These are phyloP conservation scores for Xylaria nigripes DNA, from an alignment of 495 filamentous ascomycete genomes.

Conservation along the genomic window DNA sequence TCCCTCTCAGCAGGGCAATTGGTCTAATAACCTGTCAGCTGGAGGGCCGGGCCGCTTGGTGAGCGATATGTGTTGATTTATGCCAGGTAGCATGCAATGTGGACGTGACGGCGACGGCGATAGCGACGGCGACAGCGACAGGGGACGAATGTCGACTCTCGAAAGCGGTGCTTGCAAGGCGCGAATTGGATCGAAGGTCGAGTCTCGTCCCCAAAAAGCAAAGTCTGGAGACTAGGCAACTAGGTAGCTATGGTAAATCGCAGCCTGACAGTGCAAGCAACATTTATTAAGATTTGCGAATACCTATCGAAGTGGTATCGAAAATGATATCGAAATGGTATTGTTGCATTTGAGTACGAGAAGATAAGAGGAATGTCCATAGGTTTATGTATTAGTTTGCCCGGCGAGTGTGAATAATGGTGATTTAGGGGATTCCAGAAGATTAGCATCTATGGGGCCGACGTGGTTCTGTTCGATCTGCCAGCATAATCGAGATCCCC, in stretches of 20 bases:
- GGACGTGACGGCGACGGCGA: constrained; percentile 4
- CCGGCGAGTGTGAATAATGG: constrained; percentile 25
- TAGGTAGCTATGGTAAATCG: not conserved
- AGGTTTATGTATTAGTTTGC: constrained; percentile 20
- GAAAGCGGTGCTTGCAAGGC: not conserved
- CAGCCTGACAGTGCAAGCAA: not conserved
- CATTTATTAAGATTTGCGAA: not conserved
- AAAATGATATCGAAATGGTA: constrained; percentile 10
- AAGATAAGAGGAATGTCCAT: constrained; percentile 4
- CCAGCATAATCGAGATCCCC: constrained; percentile 16
- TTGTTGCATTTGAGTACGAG: not conserved
- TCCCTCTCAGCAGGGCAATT: constrained; percentile 11
- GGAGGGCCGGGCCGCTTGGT: constrained; percentile 6
- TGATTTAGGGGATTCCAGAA: constrained; percentile 26
- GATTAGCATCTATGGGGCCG: constrained; percentile 15
- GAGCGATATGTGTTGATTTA: not conserved
- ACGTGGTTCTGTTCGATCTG: constrained; percentile 23
- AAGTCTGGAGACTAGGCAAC: not conserved
- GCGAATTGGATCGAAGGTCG: constrained; percentile 1
- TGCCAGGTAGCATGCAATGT: too few species aligned
- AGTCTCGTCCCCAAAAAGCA: not conserved
- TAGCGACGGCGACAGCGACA: not conserved
- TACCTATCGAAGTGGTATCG: constrained; percentile 8
- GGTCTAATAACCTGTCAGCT: constrained; percentile 27
- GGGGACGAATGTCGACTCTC: not conserved